Conservation (phyloP, 176 grass and related monocot species). For the Zea mays region DNA sequence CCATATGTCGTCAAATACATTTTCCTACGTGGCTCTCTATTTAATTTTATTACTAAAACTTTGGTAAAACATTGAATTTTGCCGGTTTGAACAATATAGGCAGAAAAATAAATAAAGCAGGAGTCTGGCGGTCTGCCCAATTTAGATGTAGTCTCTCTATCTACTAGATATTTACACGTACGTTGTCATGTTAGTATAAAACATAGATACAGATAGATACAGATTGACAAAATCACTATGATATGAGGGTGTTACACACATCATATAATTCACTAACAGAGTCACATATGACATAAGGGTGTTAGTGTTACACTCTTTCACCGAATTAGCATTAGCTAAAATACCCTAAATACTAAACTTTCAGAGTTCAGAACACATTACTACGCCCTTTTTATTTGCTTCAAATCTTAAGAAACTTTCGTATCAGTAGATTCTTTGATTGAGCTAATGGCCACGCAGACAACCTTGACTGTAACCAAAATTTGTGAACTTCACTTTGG, state of each 20-base stretch:
- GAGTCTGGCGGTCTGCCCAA: too few relatives aligned
- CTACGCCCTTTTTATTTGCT: not conserved
- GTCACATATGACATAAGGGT: not conserved
- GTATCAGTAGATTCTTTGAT: not conserved
- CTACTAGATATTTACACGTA: too few relatives aligned
- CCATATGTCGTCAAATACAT: not conserved
- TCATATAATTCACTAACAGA: too few relatives aligned
- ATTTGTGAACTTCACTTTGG: not conserved
- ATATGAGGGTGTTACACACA: too few relatives aligned
- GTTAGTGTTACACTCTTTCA: not conserved
- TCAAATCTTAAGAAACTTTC: not conserved
- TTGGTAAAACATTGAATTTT: not conserved
- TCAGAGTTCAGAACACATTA: too few relatives aligned
- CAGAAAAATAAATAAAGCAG: too few relatives aligned
- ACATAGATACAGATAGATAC: too few relatives aligned
- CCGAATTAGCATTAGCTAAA: not conserved
- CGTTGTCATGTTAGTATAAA: too few relatives aligned
- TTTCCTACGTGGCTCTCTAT: not conserved
- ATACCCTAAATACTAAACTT: not conserved
- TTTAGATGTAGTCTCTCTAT: too few relatives aligned
- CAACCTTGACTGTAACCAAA: not conserved
- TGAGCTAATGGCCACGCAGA: not conserved
- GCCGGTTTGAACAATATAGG: too few relatives aligned
- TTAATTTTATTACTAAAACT: not conserved
- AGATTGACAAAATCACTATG: too few relatives aligned